Percentiles rank a stretch among this genome's conserved stretches.
Evolutionary conservation across 305 asterid species (phyloP).

Genomic region (Nicotiana rustica): DNA sequence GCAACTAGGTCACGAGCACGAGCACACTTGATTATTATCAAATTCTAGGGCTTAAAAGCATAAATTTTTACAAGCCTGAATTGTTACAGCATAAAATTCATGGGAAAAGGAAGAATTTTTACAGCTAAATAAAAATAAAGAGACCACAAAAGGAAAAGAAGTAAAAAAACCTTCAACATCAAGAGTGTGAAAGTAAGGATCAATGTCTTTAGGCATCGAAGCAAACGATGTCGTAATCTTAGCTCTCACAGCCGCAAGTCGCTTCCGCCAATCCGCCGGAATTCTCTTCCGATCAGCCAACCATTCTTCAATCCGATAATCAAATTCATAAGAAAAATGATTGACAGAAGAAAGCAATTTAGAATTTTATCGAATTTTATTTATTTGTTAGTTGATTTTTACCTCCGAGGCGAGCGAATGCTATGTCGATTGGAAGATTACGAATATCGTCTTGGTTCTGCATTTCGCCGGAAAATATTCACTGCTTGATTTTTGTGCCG

Average conservation of each 20-base stretch:
- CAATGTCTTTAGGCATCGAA: constrained; percentile 82
- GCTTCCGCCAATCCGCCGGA: constrained; percentile 90
- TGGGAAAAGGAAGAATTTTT: not conserved
- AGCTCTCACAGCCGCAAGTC: constrained; percentile 78
- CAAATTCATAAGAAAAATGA: constrained; percentile 32
- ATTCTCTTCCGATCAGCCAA: constrained; percentile 95
- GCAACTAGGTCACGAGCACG: not conserved
- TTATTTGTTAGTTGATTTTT: constrained; percentile 13
- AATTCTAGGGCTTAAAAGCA: not conserved
- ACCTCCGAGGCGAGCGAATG: constrained; percentile 96
- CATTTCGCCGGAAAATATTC: constrained; percentile 47
- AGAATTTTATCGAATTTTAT: not conserved
- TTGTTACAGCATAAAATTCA: not conserved
- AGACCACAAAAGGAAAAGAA: not conserved
- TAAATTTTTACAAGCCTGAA: constrained; percentile 27
- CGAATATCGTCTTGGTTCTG: constrained; percentile 79
- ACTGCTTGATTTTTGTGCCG: not conserved
- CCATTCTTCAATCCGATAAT: constrained; percentile 71
- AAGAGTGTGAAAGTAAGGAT: constrained; percentile 84
- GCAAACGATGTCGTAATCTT: constrained; percentile 80
- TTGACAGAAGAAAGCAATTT: constrained; percentile 26
- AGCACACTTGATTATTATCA: not conserved
- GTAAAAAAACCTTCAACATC: constrained; percentile 73
- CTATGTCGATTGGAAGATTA: constrained; percentile 92
- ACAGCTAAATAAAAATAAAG: not conserved